phyloP scores from a whole-genome alignment of 1,284 basidiomycete genomes.

The Ceratobasidium sp. region DNA sequence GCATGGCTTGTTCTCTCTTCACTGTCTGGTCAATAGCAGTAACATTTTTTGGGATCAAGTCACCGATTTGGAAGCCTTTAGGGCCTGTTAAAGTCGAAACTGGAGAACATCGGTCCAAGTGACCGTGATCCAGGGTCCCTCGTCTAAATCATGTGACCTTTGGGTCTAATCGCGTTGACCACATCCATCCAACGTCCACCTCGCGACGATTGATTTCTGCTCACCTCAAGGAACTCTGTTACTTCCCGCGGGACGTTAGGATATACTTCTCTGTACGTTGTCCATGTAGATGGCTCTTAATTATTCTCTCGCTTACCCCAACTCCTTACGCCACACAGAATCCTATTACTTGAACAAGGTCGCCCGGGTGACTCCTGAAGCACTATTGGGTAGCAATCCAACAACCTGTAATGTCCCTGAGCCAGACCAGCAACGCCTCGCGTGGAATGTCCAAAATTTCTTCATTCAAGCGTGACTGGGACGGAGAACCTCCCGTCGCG shows the following conservation, averaged over 20 bases:
- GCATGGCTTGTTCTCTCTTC: slow-evolving; percentile 2
- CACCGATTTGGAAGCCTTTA: too few species aligned
- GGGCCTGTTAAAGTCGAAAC: background rate
- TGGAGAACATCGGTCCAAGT: background rate
- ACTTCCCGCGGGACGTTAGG: background rate
- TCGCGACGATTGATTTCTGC: background rate
- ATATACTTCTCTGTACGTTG: background rate
- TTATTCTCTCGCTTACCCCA: background rate
- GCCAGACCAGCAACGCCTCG: background rate
- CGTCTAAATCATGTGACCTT: slow-evolving; percentile 1
- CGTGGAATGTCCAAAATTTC: slow-evolving; percentile 37
- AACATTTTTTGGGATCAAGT: background rate
- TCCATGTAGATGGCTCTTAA: background rate
- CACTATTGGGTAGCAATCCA: background rate
- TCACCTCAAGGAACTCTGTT: background rate
- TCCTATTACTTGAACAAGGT: slow-evolving; percentile 1
- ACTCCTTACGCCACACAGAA: slow-evolving; percentile 3
- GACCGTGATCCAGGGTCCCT: background rate
- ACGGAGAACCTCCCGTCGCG: slow-evolving; percentile 17
- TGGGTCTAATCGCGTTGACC: slow-evolving; percentile 9
- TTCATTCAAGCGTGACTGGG: slow-evolving; percentile 43
- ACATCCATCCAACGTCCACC: slow-evolving; percentile 18
- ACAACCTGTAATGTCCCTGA: background rate
- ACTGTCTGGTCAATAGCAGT: background rate
- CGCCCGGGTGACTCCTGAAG: background rate